A percentile compares a stretch with the other conserved stretches of the same genome.
phyloP scores from a whole-genome alignment of 2,329 filamentous ascomycete genomes.

The Calonectria pseudoturangicola region DNA sequence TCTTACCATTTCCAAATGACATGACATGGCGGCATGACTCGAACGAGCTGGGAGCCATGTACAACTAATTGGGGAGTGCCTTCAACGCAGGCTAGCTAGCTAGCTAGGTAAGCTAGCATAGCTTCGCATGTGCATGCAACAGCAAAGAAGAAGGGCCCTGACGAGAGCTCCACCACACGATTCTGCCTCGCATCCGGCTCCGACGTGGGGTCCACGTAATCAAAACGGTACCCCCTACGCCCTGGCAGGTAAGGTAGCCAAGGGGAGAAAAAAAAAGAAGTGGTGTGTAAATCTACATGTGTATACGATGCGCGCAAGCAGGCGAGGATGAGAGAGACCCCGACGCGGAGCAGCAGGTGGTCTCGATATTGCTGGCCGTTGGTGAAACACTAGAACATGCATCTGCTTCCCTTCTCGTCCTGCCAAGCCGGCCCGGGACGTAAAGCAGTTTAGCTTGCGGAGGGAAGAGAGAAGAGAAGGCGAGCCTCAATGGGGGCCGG shows the following conservation, averaged over 20 bases:
- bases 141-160: no score
- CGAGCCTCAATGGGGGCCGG: background rate
- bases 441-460: background rate
- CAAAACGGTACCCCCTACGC: background rate
- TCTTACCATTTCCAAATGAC: background rate
- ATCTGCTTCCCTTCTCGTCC: constrained; percentile 9
- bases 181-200: background rate
- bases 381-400: constrained; percentile 15
- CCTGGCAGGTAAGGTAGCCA: background rate
- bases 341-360: background rate
- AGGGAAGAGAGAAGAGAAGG: background rate
- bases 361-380: background rate
- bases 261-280: background rate
- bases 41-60: no score
- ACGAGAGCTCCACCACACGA: no score
- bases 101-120: no score
- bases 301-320: no score
- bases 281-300: no score
- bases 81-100: no score
- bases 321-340: no score
- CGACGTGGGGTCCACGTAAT: background rate
- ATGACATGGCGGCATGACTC: no score
- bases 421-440: background rate
- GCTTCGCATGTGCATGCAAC: no score
- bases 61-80: no score